Evolutionary conservation across 1,139 yeast species (phyloP), one percentile per base, ranked within the genome.

Genomic region (Diutina neorugosa): DNA sequence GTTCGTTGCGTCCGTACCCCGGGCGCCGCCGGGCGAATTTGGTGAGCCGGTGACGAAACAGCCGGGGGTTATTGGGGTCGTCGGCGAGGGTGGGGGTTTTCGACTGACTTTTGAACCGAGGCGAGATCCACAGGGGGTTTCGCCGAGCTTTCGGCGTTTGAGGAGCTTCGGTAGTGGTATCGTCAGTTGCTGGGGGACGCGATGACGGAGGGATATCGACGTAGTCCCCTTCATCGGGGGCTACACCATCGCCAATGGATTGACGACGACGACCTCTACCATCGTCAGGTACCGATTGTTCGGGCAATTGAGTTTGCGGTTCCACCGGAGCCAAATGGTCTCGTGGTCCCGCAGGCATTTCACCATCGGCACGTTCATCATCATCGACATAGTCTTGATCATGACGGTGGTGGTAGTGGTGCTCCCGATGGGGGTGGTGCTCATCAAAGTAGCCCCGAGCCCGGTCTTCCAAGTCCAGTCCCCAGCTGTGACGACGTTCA

Each of bases 1-100:
- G 31, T 19, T 25, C 14, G 8, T 21, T 14, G 9, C n/a, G 18
- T 23, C 25, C 18, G 34, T 14, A 42, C 3, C 31, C 25, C 8
- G 48, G 48, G 12, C 48, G 23, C 18, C 48, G 31, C 18, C 48
- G 31, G 14, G 48, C 34, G 25, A 44, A 44, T 23, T 44, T 44
- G 48, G 48, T 44, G 34, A 44, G 21, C 18, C 48, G 31, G 19
- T 44, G 31, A 14, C 48, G 48, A 44, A 44, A 44, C 48, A 44
- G 48, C 34, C 48, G 48, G 3, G 48, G 48, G 14, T 44, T 44
- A 21, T 44, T 44, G 21, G 25, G 14, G 34, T 44, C 48, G 25
- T 44, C 48, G 19, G 31, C 43, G 20, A 40, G 11, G 5, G 37
- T 31, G n/a, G 37, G 37, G 12, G 19, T 16, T 16, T 40, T 40